Evolutionary conservation across 306 rosid species (phyloP).

Genomic region (Quercus ilex): DNA sequence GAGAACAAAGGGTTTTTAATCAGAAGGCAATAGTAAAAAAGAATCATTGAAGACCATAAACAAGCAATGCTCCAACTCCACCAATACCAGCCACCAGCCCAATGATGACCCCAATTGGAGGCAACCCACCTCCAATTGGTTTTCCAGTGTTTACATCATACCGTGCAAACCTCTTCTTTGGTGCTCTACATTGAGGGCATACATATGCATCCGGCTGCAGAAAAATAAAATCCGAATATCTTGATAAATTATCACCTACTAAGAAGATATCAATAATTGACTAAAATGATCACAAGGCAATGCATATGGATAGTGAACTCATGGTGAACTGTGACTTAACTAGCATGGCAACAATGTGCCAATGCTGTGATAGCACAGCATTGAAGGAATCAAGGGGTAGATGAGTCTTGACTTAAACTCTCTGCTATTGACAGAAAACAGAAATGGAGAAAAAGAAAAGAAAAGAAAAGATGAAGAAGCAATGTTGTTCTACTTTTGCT

Average conservation of each 20-base stretch:
- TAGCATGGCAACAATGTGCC: neutral
- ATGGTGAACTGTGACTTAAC: neutral
- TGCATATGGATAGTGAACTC: neutral
- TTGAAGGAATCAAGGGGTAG: neutral
- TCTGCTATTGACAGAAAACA: neutral
- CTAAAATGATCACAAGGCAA: neutral
- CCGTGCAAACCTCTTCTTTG: constrained; percentile 83
- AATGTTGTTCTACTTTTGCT: too few relatives aligned
- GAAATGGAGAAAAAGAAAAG: neutral
- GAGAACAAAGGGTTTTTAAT: neutral
- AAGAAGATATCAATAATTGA: neutral
- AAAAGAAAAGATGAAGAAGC: neutral
- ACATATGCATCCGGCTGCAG: constrained; percentile 64
- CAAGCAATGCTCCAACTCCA: constrained; percentile 90
- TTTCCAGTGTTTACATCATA: constrained; percentile 84
- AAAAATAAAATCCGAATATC: neutral
- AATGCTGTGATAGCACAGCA: neutral
- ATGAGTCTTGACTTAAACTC: neutral
- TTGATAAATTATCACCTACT: neutral
- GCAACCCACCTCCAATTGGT: constrained; percentile 85
- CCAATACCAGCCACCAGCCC: constrained; percentile 80
- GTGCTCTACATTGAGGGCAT: constrained; percentile 91
- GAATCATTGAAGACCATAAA: constrained; percentile 87
- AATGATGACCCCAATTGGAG: constrained; percentile 86
- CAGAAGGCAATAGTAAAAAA: constrained; percentile 2